Percentiles rank a stretch among this genome's conserved stretches.
Conservation (phyloP, 208 protist species). For the Acanthamoeba castellanii region DNA sequence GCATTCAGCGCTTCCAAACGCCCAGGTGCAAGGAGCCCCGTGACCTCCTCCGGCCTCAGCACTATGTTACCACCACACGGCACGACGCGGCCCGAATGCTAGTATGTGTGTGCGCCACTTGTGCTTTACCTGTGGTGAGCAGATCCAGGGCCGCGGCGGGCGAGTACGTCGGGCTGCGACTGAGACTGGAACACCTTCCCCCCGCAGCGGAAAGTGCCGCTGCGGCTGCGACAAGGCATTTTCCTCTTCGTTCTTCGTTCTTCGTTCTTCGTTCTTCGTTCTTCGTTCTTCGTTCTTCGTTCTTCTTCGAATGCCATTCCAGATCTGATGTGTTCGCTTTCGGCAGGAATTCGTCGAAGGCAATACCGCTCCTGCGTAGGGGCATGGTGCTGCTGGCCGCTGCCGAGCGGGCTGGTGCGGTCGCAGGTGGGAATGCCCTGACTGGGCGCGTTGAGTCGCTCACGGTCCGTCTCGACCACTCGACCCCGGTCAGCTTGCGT, state of each 20-base stretch:
- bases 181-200: neutral
- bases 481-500: neutral
- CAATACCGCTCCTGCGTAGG: neutral
- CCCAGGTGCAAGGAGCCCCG: no score
- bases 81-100: no score
- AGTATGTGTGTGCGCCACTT: neutral
- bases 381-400: neutral
- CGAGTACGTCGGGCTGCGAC: neutral
- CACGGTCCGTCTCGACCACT: neutral
- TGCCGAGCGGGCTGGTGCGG: neutral
- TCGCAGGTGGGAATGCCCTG: neutral
- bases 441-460: neutral
- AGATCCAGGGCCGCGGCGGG: neutral
- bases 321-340: neutral
- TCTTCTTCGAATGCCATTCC: no score
- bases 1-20: no score
- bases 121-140: neutral
- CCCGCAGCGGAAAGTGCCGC: no score
- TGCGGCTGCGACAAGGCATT: neutral
- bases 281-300: no score
- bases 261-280: no score
- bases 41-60: no score
- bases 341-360: neutral
- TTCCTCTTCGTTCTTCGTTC: neutral
- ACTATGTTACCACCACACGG: no score